Evolutionary conservation across 768 basidiomycete species (phyloP).

Genomic region (Cytidiella melzeri): DNA sequence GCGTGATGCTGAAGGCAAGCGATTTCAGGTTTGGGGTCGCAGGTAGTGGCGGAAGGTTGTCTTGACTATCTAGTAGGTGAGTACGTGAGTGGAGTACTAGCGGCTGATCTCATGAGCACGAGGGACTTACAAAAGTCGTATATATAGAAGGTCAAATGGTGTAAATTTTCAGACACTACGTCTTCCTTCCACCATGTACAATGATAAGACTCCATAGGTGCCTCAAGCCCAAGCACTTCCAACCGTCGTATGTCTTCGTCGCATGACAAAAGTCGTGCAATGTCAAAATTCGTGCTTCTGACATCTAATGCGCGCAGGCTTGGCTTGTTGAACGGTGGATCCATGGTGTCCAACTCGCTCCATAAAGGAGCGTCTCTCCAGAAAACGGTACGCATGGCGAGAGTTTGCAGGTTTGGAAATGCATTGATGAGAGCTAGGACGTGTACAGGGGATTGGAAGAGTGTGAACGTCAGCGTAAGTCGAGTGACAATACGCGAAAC

Average conservation of each 20-base stretch:
- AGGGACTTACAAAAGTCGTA: not conserved
- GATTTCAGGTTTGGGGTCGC: not conserved
- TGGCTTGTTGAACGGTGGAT: not conserved
- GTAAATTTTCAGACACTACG: not conserved
- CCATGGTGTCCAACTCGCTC: not conserved
- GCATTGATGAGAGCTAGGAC: not conserved
- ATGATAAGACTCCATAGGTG: not conserved
- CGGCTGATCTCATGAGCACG: not conserved
- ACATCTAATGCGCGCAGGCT: not conserved
- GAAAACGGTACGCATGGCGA: not conserved
- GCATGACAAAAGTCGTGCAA: not conserved
- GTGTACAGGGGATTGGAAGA: not conserved
- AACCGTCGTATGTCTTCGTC: not conserved
- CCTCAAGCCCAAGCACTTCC: not conserved
- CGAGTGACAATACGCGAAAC: not conserved
- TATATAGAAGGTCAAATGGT: not conserved
- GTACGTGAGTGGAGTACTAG: not conserved
- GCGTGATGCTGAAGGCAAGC: not conserved
- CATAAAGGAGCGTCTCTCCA: not conserved
- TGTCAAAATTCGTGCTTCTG: not conserved
- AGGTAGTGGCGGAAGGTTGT: not conserved
- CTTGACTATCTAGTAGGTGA: not conserved
- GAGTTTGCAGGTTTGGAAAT: not conserved
- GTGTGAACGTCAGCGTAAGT: not conserved
- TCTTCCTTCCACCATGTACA: not conserved